phyloP scores from a whole-genome alignment of 495 filamentous ascomycete genomes.

The Aspergillus conjunctus region DNA sequence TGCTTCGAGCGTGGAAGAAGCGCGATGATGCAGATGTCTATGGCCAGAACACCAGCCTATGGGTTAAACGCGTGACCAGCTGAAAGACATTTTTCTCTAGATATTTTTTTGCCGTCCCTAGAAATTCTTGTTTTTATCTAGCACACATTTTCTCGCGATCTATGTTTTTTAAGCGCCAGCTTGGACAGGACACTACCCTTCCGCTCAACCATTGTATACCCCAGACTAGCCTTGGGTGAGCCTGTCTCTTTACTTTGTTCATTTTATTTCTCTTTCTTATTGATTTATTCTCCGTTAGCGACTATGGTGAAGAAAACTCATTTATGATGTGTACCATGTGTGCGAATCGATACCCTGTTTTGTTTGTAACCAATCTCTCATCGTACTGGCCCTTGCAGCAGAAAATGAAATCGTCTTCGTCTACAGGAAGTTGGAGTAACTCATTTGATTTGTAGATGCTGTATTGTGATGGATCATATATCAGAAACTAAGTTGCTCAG shows the following conservation, averaged over 20 bases:
- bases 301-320: constrained; percentile 1
- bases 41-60: constrained; percentile 72
- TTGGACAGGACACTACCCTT: no score
- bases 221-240: constrained; percentile 4
- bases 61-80: constrained; percentile 73
- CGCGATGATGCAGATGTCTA: constrained; percentile 70
- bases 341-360: constrained; percentile 25
- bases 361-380: constrained; percentile 7
- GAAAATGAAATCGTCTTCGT: neutral
- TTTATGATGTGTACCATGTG: constrained; percentile 16
- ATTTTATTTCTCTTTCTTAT: constrained; percentile 8
- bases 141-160: constrained; percentile 3
- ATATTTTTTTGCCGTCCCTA: neutral
- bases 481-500: constrained; percentile 19
- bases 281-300: constrained; percentile 6
- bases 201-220: neutral
- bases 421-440: neutral
- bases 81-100: constrained; percentile 25
- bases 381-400: neutral
- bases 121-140: constrained; percentile 12
- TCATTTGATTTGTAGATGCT: constrained; percentile 10
- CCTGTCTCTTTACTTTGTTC: constrained; percentile 10
- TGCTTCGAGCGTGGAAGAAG: constrained; percentile 79
- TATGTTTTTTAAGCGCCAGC: no score
- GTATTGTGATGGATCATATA: constrained; percentile 16